A percentile compares a stretch with the other conserved stretches of the same genome.
Conservation (phyloP, 2,329 filamentous ascomycete genomes). For the Cryphonectria radicalis region DNA sequence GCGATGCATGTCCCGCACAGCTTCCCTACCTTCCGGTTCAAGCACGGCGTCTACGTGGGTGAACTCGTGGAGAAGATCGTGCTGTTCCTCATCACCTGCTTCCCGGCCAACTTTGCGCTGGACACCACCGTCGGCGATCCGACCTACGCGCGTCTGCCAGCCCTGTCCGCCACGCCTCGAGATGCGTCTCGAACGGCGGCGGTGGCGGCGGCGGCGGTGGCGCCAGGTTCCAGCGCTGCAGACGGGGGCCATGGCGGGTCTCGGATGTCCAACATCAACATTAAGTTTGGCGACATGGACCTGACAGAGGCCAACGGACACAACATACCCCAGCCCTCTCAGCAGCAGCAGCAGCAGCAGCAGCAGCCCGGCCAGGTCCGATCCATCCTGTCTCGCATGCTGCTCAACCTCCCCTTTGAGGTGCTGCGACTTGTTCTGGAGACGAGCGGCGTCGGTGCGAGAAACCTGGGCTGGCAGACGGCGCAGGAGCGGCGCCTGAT, state of each 20-base stretch:
- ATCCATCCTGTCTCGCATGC: conserved; percentile 64
- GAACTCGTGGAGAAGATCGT: conserved; percentile 52
- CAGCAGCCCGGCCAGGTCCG: conserved; percentile 42
- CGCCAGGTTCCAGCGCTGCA: neutral
- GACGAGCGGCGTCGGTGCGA: conserved; percentile 55
- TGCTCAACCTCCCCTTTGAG: conserved; percentile 72
- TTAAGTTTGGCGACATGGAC: conserved; percentile 39
- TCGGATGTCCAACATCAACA: conserved; percentile 33
- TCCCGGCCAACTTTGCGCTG: conserved; percentile 58
- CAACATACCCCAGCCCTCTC: conserved; percentile 41
- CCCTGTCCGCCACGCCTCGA: neutral
- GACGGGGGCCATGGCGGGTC: conserved; percentile 14
- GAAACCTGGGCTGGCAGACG: conserved; percentile 54
- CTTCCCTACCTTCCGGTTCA: conserved; percentile 35
- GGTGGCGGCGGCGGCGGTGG: too few species aligned
- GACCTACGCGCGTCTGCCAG: conserved; percentile 35
- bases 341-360: too few species aligned
- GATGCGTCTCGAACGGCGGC: neutral
- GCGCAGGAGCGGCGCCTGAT: conserved; percentile 52
- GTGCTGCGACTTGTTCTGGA: conserved; percentile 69
- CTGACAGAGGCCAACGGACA: conserved; percentile 39
- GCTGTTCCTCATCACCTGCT: conserved; percentile 54
- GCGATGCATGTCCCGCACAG: conserved; percentile 22
- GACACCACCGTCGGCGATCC: conserved; percentile 45
- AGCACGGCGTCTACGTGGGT: conserved; percentile 47